Conservation (phyloP, 306 rosid species). For the Lablab purpureus region DNA sequence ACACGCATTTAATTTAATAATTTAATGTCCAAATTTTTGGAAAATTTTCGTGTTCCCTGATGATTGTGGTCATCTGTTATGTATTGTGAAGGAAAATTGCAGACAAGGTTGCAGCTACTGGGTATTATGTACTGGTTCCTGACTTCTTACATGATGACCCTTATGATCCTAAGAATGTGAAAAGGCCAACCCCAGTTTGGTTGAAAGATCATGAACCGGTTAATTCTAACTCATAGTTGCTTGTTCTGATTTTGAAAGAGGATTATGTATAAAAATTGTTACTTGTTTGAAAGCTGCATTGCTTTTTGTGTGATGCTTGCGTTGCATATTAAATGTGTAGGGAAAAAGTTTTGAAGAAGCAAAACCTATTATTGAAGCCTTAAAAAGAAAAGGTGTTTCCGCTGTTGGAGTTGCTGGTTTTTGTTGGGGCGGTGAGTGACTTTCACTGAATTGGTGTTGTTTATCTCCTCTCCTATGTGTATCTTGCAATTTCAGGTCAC, state of each 20-base stretch:
- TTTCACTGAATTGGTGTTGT: conserved; percentile 9
- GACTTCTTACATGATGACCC: conserved; percentile 76
- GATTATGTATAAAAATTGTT: neutral
- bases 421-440: conserved; percentile 84
- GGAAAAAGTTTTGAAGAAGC: conserved; percentile 61
- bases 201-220: conserved; percentile 63
- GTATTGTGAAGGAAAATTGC: conserved; percentile 67
- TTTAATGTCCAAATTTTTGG: too few relatives aligned
- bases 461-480: neutral
- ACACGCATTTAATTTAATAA: too few relatives aligned
- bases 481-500: neutral
- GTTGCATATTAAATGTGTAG: conserved; percentile 44
- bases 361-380: conserved; percentile 60
- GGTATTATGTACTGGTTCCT: conserved; percentile 70
- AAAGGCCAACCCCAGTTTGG: conserved; percentile 65
- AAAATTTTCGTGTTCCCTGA: too few relatives aligned
- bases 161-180: conserved; percentile 42
- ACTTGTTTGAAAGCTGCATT: conserved; percentile 17
- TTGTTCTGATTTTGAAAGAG: neutral
- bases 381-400: conserved; percentile 57
- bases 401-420: conserved; percentile 73
- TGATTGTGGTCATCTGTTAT: neutral
- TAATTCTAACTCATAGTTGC: conserved; percentile 23
- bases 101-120: conserved; percentile 73
- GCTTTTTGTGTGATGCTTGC: neutral